Evolutionary conservation across 495 filamentous ascomycete species (phyloP).

Genomic region (Melanomma pulvis-pyrius): DNA sequence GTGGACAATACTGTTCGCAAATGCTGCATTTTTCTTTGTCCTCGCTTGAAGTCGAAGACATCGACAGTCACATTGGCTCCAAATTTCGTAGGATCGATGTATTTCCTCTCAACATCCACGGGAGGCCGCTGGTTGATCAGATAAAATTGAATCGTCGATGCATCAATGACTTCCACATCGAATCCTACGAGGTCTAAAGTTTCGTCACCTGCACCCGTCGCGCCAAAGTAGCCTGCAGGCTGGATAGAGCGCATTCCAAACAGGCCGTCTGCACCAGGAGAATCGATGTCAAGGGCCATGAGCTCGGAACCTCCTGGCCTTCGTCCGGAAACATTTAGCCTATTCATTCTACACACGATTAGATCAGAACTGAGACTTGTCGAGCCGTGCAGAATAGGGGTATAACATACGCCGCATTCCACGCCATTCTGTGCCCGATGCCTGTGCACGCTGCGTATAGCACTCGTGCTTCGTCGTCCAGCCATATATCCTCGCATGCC

Average conservation of each 20-base stretch:
- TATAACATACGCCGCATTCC: slow-evolving; percentile 13
- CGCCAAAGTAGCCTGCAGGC: slow-evolving; percentile 2
- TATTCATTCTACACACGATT: slow-evolving; percentile 2
- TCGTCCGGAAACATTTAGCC: slow-evolving; percentile 4
- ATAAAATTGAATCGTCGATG: slow-evolving; percentile 38
- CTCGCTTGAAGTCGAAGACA: slow-evolving; percentile 12
- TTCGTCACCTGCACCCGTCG: not conserved
- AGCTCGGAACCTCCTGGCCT: slow-evolving; percentile 12
- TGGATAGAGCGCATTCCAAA: slow-evolving; percentile 11
- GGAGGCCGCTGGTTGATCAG: slow-evolving; percentile 50
- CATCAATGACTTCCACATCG: slow-evolving; percentile 11
- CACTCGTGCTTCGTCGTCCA: slow-evolving; percentile 10
- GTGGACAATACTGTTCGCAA: slow-evolving; percentile 5
- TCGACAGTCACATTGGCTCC: slow-evolving; percentile 17
- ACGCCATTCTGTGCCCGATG: not conserved
- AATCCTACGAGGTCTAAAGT: slow-evolving; percentile 12
- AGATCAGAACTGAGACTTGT: not conserved
- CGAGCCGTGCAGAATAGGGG: not conserved
- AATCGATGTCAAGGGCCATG: slow-evolving; percentile 10
- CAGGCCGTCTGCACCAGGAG: slow-evolving; percentile 3
- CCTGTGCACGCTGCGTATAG: slow-evolving; percentile 20
- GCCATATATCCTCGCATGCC: slow-evolving; percentile 21
- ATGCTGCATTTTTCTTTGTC: slow-evolving; percentile 11
- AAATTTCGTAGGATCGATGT: slow-evolving; percentile 35
- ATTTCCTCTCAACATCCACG: slow-evolving; percentile 42